Evolutionary conservation across 78 protist species (phyloP).

Genomic region (Polysphondylium violaceum): DNA sequence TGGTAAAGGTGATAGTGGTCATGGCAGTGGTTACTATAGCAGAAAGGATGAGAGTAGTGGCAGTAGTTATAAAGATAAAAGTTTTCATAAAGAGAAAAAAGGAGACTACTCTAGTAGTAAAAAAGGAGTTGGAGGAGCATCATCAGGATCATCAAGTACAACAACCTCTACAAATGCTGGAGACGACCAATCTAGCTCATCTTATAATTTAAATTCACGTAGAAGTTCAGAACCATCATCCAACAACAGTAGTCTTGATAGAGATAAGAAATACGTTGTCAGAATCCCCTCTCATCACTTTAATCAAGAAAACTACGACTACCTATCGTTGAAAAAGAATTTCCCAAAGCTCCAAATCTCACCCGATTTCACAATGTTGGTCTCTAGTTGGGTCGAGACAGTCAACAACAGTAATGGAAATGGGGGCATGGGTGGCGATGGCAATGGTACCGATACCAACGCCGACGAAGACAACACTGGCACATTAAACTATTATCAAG

Average conservation of each 20-base stretch:
- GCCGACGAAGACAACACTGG: too few relatives aligned
- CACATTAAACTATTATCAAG: background rate
- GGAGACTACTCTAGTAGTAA: background rate
- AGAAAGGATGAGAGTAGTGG: background rate
- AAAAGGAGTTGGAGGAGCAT: background rate
- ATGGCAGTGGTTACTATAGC: background rate
- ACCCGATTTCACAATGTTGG: constrained; percentile 41
- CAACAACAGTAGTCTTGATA: background rate
- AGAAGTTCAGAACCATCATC: background rate
- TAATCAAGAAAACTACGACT: constrained; percentile 29
- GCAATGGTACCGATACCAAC: too few relatives aligned
- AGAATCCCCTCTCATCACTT: constrained; percentile 39
- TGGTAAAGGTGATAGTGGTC: background rate
- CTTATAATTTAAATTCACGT: background rate
- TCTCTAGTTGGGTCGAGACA: constrained; percentile 33
- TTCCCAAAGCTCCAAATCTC: constrained; percentile 44
- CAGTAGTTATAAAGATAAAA: background rate
- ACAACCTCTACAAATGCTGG: background rate
- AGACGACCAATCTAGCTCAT: background rate
- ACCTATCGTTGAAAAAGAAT: constrained; percentile 2
- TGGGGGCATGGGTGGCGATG: background rate
- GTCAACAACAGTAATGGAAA: background rate
- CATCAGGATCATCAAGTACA: background rate
- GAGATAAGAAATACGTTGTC: constrained; percentile 43
- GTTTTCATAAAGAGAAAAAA: too few relatives aligned